A percentile compares a stretch with the other conserved stretches of the same genome.
phyloP scores from a whole-genome alignment of 257 asterid genomes.

The Solanum boliviense region DNA sequence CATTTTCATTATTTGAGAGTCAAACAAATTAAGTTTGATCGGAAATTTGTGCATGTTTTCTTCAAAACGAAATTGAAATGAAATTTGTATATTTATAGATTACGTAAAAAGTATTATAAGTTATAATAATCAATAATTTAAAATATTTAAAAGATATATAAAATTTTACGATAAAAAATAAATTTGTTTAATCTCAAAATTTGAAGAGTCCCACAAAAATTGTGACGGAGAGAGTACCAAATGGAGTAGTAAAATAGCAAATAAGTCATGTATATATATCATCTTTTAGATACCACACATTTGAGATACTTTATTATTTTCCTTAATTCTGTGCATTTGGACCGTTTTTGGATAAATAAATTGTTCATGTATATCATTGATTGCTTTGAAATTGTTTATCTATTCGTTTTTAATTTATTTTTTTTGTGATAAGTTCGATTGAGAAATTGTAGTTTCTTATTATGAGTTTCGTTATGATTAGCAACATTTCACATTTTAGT shows the following conservation, averaged over 20 bases:
- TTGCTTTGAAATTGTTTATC: background rate
- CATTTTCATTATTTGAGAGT: no score
- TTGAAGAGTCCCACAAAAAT: accelerated
- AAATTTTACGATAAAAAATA: no score
- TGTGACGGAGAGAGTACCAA: no score
- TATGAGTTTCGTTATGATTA: no score
- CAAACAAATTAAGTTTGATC: no score
- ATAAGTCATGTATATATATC: background rate
- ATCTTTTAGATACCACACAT: background rate
- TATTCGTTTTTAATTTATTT: background rate
- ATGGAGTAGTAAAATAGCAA: background rate
- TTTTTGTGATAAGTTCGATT: background rate
- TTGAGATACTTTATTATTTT: background rate
- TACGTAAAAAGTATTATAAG: no score
- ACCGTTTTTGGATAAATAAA: background rate
- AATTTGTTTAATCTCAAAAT: no score
- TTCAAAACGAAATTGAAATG: no score
- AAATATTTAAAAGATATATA: no score
- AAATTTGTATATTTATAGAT: no score
- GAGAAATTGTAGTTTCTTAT: background rate
- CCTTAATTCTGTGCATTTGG: background rate
- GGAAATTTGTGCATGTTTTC: accelerated
- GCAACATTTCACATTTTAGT: no score
- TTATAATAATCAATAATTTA: no score
- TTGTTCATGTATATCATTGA: background rate